Percentiles rank a stretch among this genome's conserved stretches.
Conservation (phyloP, 2,329 filamentous ascomycete genomes). For the Pseudocercospora vitis region DNA sequence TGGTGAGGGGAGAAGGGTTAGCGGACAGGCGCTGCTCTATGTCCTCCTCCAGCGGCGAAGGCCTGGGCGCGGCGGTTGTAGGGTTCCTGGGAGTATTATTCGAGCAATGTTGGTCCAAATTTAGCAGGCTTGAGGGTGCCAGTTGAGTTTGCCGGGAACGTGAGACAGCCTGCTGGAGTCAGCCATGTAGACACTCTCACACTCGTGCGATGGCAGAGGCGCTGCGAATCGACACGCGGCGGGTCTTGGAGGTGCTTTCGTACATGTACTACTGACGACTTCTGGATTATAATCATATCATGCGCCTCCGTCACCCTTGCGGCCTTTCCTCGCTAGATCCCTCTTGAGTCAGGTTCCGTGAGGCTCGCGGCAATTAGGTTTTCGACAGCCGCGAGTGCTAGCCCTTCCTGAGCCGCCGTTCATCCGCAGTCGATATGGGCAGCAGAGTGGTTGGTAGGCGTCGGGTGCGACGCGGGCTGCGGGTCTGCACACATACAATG, state of each 20-base stretch:
- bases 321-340: constrained; percentile 18
- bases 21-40: constrained; percentile 22
- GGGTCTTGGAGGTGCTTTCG: constrained; percentile 18
- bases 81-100: constrained; percentile 13
- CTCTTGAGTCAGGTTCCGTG: constrained; percentile 13
- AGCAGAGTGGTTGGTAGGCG: constrained; percentile 14
- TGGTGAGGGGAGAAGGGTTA: constrained; percentile 23
- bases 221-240: constrained; percentile 5
- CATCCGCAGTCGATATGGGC: constrained; percentile 13
- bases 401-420: constrained; percentile 20
- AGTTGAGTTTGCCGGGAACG: constrained; percentile 25
- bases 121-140: constrained; percentile 21
- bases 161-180: constrained; percentile 26
- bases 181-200: constrained; percentile 26
- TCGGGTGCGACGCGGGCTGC: constrained; percentile 19
- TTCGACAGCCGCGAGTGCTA: constrained; percentile 21
- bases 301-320: constrained; percentile 18
- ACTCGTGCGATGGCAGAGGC: constrained; percentile 10
- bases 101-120: constrained; percentile 22
- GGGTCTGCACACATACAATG: constrained; percentile 19
- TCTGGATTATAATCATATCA: no score
- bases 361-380: constrained; percentile 23
- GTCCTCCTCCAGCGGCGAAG: constrained; percentile 17
- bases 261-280: no score
- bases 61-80: constrained; percentile 17